These are phyloP conservation scores for Croton laevigatus DNA, from an alignment of 441 rosid genomes.

Conservation along the genomic window DNA sequence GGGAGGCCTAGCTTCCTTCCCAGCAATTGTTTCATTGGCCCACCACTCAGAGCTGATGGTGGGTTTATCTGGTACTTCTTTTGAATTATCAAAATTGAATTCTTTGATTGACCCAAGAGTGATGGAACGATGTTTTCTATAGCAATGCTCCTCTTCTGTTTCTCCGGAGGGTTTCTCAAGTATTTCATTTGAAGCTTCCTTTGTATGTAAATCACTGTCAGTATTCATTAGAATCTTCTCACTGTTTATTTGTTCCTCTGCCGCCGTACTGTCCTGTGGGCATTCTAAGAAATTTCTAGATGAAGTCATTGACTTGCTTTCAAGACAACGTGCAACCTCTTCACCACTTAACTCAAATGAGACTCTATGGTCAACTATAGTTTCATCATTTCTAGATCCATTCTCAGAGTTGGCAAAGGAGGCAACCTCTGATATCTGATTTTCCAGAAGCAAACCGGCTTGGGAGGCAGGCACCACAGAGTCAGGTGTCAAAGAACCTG, in stretches of 20 bases:
- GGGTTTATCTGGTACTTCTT: slow-evolving; percentile 54
- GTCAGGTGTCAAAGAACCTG: slow-evolving; percentile 64
- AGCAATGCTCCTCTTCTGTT: slow-evolving; percentile 49
- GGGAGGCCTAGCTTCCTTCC: slow-evolving; percentile 53
- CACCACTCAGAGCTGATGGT: slow-evolving; percentile 60
- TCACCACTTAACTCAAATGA: slow-evolving; percentile 94
- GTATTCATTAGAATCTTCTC: slow-evolving; percentile 24
- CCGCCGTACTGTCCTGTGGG: slow-evolving; percentile 37
- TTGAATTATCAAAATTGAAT: slow-evolving; percentile 79
- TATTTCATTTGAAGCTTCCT: slow-evolving; percentile 29
- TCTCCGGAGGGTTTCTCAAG: slow-evolving; percentile 42
- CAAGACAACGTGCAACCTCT: slow-evolving; percentile 89
- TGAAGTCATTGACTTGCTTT: slow-evolving; percentile 47
- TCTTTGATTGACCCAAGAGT: slow-evolving; percentile 88
- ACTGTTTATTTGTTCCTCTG: slow-evolving; percentile 34
- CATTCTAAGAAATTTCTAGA: slow-evolving; percentile 40
- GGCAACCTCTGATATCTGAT: slow-evolving; percentile 48
- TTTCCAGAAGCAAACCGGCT: slow-evolving; percentile 35
- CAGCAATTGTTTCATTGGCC: slow-evolving; percentile 72
- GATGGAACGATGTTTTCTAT: slow-evolving; percentile 58
- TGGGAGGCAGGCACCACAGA: slow-evolving; percentile 39
- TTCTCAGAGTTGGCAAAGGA: slow-evolving; percentile 50
- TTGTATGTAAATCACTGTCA: slow-evolving; percentile 24
- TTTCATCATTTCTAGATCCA: slow-evolving; percentile 47
- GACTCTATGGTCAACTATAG: slow-evolving; percentile 66